phyloP scores from a whole-genome alignment of 2,329 filamentous ascomycete species.

The Tolypocladium tropicale region DNA sequence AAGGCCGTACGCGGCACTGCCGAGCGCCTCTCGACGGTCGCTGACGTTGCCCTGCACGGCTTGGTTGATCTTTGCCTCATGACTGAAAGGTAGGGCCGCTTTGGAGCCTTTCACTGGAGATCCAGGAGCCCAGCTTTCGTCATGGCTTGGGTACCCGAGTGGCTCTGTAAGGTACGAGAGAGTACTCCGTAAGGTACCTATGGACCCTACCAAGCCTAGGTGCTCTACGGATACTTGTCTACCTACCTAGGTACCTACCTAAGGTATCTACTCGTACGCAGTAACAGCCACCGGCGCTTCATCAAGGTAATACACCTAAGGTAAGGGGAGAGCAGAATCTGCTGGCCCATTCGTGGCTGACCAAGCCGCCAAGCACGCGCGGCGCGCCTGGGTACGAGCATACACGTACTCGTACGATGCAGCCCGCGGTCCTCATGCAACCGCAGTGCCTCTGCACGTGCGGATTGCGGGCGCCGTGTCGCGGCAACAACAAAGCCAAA shows the following conservation, averaged over 20 bases:
- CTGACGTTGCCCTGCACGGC: not conserved
- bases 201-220: too few species aligned
- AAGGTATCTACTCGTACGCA: too few species aligned
- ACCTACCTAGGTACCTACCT: too few species aligned
- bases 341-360: not conserved
- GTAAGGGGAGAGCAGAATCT: not conserved
- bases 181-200: too few species aligned
- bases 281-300: too few species aligned
- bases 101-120: not conserved
- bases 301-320: too few species aligned
- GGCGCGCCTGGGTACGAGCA: not conserved
- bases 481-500: not conserved
- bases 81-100: not conserved
- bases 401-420: too few species aligned
- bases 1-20: not conserved
- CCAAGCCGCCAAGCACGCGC: not conserved
- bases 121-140: not conserved
- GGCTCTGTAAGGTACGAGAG: too few species aligned
- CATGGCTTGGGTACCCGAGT: not conserved
- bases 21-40: not conserved
- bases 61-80: not conserved
- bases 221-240: too few species aligned
- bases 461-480: not conserved
- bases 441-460: not conserved
- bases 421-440: too few species aligned